A percentile compares a stretch with the other conserved stretches of the same genome.
Conservation (phyloP, 2,329 filamentous ascomycete genomes). For the Ustilaginoidea virens region DNA sequence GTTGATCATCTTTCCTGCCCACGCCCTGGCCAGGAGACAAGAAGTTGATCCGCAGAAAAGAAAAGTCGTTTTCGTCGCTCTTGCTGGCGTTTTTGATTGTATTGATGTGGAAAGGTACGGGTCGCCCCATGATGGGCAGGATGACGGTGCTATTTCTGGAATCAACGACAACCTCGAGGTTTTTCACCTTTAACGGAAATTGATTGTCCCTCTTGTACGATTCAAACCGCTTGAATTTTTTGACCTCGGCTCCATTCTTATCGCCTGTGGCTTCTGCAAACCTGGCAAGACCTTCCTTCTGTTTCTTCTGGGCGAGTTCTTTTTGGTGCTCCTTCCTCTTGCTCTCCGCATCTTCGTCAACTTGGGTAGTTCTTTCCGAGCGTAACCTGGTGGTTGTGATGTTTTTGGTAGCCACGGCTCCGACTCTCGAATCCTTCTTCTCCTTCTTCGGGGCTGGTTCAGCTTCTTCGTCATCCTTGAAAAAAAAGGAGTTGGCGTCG, state of each 20-base stretch:
- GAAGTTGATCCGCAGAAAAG: constrained; percentile 92
- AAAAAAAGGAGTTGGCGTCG: constrained; percentile 94
- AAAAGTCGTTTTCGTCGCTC: constrained; percentile 87
- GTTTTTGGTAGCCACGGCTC: constrained; percentile 83
- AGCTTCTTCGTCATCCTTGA: constrained; percentile 88
- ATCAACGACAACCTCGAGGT: constrained; percentile 81
- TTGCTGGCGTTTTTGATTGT: constrained; percentile 99
- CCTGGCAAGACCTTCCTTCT: constrained; percentile 69
- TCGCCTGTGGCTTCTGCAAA: constrained; percentile 77
- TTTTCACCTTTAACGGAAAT: constrained; percentile 66
- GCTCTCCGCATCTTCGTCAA: constrained; percentile 80
- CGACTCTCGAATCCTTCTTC: constrained; percentile 69
- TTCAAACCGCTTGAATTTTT: constrained; percentile 98
- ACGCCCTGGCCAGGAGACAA: constrained; percentile 94
- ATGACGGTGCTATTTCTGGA: constrained; percentile 81
- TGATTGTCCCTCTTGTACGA: constrained; percentile 98
- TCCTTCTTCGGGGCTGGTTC: constrained; percentile 80
- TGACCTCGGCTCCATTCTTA: constrained; percentile 80
- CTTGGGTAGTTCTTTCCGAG: constrained; percentile 75
- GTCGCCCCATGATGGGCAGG: constrained; percentile 90
- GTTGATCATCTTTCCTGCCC: constrained; percentile 90
- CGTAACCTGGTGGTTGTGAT: constrained; percentile 88
- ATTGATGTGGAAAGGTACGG: constrained; percentile 92
- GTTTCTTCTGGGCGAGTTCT: constrained; percentile 73
- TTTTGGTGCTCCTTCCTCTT: constrained; percentile 85